These are phyloP conservation scores for Wickerhamiella musiphila DNA, from an alignment of 805 yeast species.

Conservation along the genomic window DNA sequence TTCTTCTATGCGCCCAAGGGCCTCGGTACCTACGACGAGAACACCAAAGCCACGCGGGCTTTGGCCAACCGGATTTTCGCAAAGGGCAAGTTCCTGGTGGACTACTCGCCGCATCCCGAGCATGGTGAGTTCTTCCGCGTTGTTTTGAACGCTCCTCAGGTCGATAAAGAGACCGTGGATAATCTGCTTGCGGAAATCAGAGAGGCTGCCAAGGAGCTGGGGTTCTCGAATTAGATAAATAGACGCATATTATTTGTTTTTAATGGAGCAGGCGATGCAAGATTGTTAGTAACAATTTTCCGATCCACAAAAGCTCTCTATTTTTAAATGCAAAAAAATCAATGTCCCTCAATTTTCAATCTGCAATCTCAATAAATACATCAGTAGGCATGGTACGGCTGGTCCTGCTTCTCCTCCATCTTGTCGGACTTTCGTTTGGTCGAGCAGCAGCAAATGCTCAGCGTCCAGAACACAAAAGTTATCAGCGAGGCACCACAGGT, in stretches of 20 bases:
- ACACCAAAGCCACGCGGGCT: slow-evolving; percentile 39
- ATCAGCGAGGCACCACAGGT: slow-evolving; percentile 32
- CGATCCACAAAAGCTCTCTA: too few species aligned
- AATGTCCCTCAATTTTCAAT: too few species aligned
- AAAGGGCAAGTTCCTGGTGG: slow-evolving; percentile 53
- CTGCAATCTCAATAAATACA: too few species aligned
- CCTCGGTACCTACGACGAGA: slow-evolving; percentile 21
- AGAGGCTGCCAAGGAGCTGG: neutral
- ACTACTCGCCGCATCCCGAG: slow-evolving; percentile 50
- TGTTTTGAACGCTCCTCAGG: slow-evolving; percentile 58
- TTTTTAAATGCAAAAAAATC: too few species aligned
- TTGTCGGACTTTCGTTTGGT: slow-evolving; percentile 10
- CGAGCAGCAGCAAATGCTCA: slow-evolving; percentile 29
- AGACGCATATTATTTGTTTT: neutral
- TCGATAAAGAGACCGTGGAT: slow-evolving; percentile 30
- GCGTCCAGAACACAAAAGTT: slow-evolving; percentile 26
- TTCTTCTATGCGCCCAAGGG: slow-evolving; percentile 46
- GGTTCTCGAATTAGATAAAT: neutral
- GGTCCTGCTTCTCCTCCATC: slow-evolving; percentile 15
- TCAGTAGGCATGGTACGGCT: too few species aligned
- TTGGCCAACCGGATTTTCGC: slow-evolving; percentile 45
- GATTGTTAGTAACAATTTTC: too few species aligned
- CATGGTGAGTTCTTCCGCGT: slow-evolving; percentile 72
- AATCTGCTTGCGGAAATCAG: slow-evolving; percentile 25
- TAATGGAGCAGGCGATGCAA: too few species aligned